Evolutionary conservation across 176 grass and related monocot genomes (phyloP).

Genomic region (Sorghum bicolor): DNA sequence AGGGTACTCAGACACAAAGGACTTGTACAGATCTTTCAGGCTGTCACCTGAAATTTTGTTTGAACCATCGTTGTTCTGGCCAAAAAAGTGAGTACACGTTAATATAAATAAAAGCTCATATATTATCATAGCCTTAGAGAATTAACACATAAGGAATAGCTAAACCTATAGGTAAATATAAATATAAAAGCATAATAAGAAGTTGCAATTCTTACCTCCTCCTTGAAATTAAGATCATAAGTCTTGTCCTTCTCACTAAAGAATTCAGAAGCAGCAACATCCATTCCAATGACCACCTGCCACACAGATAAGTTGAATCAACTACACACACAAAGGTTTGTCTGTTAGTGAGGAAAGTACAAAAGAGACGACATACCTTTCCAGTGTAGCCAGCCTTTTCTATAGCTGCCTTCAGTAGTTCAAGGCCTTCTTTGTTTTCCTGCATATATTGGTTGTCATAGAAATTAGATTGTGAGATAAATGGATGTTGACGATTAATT

Average conservation of each 20-base stretch:
- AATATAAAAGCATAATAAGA: neutral
- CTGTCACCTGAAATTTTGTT: constrained; percentile 96
- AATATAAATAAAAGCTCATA: neutral
- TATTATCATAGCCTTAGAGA: neutral
- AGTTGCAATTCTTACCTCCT: constrained; percentile 47
- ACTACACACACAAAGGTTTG: neutral
- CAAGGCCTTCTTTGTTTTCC: constrained; percentile 97
- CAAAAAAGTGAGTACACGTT: neutral
- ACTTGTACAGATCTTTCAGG: constrained; percentile 96
- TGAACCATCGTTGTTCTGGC: constrained; percentile 90
- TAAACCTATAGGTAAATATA: neutral
- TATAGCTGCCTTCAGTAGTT: constrained; percentile 89
- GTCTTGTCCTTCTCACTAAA: constrained; percentile 85
- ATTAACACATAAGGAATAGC: neutral
- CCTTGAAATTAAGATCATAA: constrained; percentile 97
- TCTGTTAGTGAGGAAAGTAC: neutral
- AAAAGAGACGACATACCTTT: constrained; percentile 42
- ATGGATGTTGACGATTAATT: neutral
- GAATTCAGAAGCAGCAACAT: constrained; percentile 98
- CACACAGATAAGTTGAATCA: neutral
- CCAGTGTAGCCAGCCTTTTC: constrained; percentile 91
- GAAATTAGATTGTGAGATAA: neutral
- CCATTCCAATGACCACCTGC: constrained; percentile 98
- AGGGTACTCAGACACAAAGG: constrained; percentile 80
- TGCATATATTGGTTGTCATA: constrained; percentile 20